Evolutionary conservation across 163 green algal species (phyloP), one percentile per base, ranked within the genome.

Genomic region (Scenedesmus sp.): DNA sequence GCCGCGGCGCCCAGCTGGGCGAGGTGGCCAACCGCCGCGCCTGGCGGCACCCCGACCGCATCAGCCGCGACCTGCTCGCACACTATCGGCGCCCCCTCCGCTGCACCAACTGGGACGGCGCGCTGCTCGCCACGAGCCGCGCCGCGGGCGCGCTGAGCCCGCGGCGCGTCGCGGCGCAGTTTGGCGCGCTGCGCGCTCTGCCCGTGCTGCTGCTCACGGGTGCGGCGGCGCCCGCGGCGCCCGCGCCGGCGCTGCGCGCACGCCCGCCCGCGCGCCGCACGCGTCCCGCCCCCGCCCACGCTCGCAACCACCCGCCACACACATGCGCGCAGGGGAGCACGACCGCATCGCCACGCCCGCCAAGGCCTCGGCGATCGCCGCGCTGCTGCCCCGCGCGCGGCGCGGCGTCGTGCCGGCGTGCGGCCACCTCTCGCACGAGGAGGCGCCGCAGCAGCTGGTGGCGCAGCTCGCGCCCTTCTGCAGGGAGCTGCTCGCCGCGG

Each of bases 361-460:
- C 22, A 86, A 81, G 57, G 69, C 83, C 13, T 60, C 83, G 44
- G 58, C 54, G 0, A 51, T 91, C n/a, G 56, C 64, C 10, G 48
- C 58, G 5, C 69, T 85, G 7, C 66, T 92, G 56, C 78, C 67
- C 2, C 53, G 58, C 45, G 47, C 64, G 1, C 71, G 57, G 31
- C 20, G 82, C 4, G 64, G 51, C 2, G 57, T 92, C 22, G 42
- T 97, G 29, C 77, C 78, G 4, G 70, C 82, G 62, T 96, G 91
- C 70, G 92, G 92, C 2, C 91, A 96, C 76, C 62, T 97, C 28
- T 87, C 79, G 0, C 88, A 96, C 69, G 92, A 97, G 83, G 93
- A 97, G 85, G 78, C 75, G 0, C 92, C 91, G 2, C 44, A 24
- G 4, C 48, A 70, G 60, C 86, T 97, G 64, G 64, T 94, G 29